These are phyloP conservation scores for Magnusiomyces magnusii DNA, from an alignment of 1,139 yeast genomes.

Conservation along the genomic window DNA sequence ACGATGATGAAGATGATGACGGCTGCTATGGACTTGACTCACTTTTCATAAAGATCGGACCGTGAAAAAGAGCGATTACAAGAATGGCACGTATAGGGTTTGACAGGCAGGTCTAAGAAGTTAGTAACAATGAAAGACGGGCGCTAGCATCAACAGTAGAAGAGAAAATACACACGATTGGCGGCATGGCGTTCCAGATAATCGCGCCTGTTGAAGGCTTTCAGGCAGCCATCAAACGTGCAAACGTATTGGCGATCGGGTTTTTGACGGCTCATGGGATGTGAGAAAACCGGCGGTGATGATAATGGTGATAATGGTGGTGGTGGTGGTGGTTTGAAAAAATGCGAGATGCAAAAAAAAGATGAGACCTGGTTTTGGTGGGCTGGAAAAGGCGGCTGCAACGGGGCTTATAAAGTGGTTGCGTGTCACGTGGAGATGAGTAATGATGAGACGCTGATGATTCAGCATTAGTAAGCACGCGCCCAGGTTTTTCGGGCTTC, in stretches of 20 bases:
- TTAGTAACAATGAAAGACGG: too few species aligned
- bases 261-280: slow-evolving; percentile 1
- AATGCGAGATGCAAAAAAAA: neutral
- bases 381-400: too few species aligned
- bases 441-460: too few species aligned
- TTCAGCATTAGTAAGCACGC: too few species aligned
- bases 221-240: slow-evolving; percentile 31
- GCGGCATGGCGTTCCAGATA: slow-evolving; percentile 34
- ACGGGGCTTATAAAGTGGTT: too few species aligned
- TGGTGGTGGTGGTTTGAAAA: neutral
- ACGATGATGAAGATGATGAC: too few species aligned
- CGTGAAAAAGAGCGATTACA: slow-evolving; percentile 16
- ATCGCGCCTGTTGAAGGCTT: slow-evolving; percentile 34
- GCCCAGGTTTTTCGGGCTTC: too few species aligned
- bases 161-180: slow-evolving; percentile 24
- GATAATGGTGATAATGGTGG: neutral
- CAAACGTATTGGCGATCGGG: slow-evolving; percentile 22
- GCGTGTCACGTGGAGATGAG: too few species aligned
- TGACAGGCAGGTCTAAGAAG: slow-evolving; percentile 12
- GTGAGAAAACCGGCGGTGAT: neutral
- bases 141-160: neutral
- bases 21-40: too few species aligned
- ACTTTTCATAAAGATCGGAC: slow-evolving; percentile 15
- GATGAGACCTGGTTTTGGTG: neutral
- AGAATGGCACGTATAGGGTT: slow-evolving; percentile 14